Conservation (phyloP, 176 grass and related monocot genomes). For the Triticum timopheevii region DNA sequence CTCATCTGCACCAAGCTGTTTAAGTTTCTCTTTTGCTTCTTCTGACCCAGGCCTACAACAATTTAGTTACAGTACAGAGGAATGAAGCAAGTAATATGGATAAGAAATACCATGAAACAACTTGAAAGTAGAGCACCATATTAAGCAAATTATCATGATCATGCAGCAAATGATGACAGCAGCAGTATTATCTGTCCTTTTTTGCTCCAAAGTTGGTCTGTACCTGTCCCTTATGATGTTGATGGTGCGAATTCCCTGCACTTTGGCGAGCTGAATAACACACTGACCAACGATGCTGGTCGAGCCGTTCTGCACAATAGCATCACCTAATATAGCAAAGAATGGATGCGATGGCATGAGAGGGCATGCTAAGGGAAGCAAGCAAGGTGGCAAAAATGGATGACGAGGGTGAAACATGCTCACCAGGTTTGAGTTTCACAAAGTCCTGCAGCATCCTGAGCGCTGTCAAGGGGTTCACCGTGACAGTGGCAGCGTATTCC, state of each 20-base stretch:
- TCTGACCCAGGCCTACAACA: slow-evolving; percentile 64
- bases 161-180: not conserved
- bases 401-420: not conserved
- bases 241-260: slow-evolving; percentile 59
- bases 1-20: slow-evolving; percentile 76
- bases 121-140: not conserved
- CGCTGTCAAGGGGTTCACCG: slow-evolving; percentile 78
- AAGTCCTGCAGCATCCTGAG: slow-evolving; percentile 79
- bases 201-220: not conserved
- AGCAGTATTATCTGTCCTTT: not conserved
- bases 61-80: not conserved
- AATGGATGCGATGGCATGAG: slow-evolving; percentile 17
- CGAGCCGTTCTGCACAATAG: slow-evolving; percentile 86
- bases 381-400: not conserved
- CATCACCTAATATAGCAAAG: slow-evolving; percentile 47
- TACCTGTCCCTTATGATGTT: slow-evolving; percentile 96
- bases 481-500: slow-evolving; percentile 81
- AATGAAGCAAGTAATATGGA: not conserved
- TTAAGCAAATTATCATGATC: not conserved
- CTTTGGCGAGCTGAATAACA: slow-evolving; percentile 80
- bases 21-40: slow-evolving; percentile 71
- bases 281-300: slow-evolving; percentile 90
- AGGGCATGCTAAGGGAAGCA: not conserved
- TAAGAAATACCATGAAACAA: not conserved
- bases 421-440: slow-evolving; percentile 65